Base-by-base conservation (phyloP, 768 basidiomycete genomes). In the Amanita fuliginea region DNA sequence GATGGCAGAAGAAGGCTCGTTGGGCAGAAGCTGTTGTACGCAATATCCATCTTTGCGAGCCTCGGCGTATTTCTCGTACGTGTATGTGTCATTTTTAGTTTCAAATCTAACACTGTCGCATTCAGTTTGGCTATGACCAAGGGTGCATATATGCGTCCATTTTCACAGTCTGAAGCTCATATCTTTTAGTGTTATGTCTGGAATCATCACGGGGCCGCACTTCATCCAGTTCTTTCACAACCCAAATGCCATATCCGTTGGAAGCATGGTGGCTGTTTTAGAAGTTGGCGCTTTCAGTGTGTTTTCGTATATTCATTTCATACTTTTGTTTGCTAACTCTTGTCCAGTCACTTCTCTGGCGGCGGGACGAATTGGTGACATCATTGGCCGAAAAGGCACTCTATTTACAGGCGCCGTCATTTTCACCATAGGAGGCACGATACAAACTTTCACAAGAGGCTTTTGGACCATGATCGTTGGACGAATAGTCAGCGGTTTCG, bases 211-310 rank as follows among this genome's bases (percentile, higher is more conserved):
- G 26, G 83, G 82, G 0, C 81, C 83, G n/a, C 74, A 86, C 62
- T 87, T 87, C 62, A 77, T 71, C 55, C 73, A 77, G 37, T 92
- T 74, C 65, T 91, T 93, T 68, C 69, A 83, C 54, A 70, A 77
- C 1, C 90, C 88, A 3, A 74, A 72, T 30, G 72, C 81, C 0
- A 65, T 82, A 51, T 73, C 80, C 58, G 60, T 90, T 24, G 89
- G 88, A 22, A 87, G 84, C 8, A 92, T 93, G 86, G 89, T 92
- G 30, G 84, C 90, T n/a, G 84, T 91, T 0, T 67, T 92, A 19
- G 89, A 93, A 62, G 76, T 93, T 35, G 90, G 91, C 35, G 91
- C 90, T 39, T 81, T 93, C 60, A 72, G 88, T 86, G 58, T 11
- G 30, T 30, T 30, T 26, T 30, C 28, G 77, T 60, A 35, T 37